Conservation (phyloP, 73 alveolate species). For the Durusdinium trenchii region DNA sequence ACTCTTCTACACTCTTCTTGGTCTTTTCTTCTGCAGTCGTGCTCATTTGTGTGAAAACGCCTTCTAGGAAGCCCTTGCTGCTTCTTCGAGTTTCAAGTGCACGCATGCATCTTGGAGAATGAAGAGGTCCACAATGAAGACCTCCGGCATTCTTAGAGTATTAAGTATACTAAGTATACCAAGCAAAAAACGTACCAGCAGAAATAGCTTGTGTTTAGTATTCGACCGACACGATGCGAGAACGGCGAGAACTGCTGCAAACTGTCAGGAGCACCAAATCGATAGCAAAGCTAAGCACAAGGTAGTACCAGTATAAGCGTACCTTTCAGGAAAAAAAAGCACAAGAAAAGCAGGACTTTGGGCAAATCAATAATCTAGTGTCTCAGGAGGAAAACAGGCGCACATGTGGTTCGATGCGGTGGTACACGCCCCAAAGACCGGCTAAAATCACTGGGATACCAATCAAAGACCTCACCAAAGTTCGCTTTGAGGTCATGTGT, state of each 20-base stretch:
- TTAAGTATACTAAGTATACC: background rate
- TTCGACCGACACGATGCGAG: background rate
- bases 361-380: background rate
- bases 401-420: conserved; percentile 77
- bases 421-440: conserved; percentile 85
- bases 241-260: background rate
- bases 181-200: background rate
- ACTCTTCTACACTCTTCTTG: background rate
- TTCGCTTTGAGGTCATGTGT: background rate
- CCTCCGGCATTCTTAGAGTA: background rate
- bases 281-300: conserved; percentile 68
- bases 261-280: conserved; percentile 8
- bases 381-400: background rate
- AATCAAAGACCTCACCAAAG: background rate
- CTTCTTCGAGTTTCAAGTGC: conserved; percentile 50
- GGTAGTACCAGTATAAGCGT: conserved; percentile 86
- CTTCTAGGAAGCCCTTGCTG: background rate
- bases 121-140: conserved; percentile 75
- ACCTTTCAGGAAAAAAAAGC: conserved; percentile 27
- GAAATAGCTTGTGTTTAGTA: background rate
- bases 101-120: conserved; percentile 63
- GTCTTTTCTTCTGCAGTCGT: background rate
- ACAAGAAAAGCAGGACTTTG: background rate
- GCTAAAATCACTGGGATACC: conserved; percentile 60
- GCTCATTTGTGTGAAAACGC: too few species aligned